Percentiles rank a stretch among this genome's conserved stretches.
Conservation (phyloP, 495 filamentous ascomycete species). For the Pseudomonodictys pantanalensis region DNA sequence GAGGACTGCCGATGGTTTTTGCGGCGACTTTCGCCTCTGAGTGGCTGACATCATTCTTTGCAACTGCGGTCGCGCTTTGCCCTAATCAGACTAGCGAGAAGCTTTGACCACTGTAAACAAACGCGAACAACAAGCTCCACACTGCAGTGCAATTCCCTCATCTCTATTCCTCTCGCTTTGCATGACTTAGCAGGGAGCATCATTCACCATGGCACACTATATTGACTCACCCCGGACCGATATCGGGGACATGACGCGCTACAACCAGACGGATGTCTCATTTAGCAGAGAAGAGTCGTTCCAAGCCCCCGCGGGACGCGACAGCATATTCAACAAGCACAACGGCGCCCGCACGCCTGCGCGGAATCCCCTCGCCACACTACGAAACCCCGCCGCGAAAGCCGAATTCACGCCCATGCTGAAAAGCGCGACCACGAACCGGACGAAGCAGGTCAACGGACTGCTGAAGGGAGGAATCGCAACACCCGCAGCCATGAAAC, state of each 20-base stretch:
- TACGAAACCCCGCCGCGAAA: slow-evolving; percentile 61
- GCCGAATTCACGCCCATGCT: slow-evolving; percentile 91
- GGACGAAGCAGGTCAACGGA: slow-evolving; percentile 55
- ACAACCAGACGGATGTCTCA: slow-evolving; percentile 71
- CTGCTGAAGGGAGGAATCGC: slow-evolving; percentile 47
- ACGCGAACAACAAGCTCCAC: too few species aligned
- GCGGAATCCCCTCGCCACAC: slow-evolving; percentile 64
- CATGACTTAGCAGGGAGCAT: slow-evolving; percentile 12
- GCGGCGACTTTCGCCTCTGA: background rate
- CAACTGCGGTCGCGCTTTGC: too few species aligned
- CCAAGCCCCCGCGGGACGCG: slow-evolving; percentile 61
- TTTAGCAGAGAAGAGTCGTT: slow-evolving; percentile 82
- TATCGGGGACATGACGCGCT: slow-evolving; percentile 72
- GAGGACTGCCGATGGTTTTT: slow-evolving; percentile 2
- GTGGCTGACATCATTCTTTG: too few species aligned
- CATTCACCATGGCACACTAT: slow-evolving; percentile 36
- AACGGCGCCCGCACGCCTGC: slow-evolving; percentile 55
- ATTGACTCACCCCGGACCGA: slow-evolving; percentile 80
- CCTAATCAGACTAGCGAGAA: too few species aligned
- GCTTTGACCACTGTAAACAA: too few species aligned
- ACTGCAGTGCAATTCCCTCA: too few species aligned
- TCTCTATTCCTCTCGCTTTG: too few species aligned
- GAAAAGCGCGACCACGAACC: slow-evolving; percentile 81
- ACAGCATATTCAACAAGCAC: slow-evolving; percentile 27
- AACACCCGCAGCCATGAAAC: slow-evolving; percentile 68